These are phyloP conservation scores for Cladochytrium replicatum DNA, from an alignment of 192 early-diverging fungal genomes.

Conservation along the genomic window DNA sequence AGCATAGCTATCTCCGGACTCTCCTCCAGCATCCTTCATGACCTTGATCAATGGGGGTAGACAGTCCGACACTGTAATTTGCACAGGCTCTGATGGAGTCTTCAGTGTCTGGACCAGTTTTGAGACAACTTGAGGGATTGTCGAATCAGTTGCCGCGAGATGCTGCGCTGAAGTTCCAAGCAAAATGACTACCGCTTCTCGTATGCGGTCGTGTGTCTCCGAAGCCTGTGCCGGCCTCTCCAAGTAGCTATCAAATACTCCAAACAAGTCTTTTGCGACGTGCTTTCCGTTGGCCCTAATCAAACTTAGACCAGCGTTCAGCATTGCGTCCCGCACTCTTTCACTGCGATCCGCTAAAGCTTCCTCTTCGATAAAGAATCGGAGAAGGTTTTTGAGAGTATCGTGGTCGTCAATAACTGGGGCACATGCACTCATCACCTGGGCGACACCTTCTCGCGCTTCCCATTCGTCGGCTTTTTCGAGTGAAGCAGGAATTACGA, in stretches of 20 bases:
- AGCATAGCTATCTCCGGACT: no score
- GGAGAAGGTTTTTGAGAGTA: conserved; percentile 46
- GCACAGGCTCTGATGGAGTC: conserved; percentile 91
- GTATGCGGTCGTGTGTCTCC: conserved; percentile 74
- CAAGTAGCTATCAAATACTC: conserved; percentile 70
- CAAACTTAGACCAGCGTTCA: conserved; percentile 73
- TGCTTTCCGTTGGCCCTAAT: conserved; percentile 61
- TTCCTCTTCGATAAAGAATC: conserved; percentile 73
- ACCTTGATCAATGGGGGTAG: conserved; percentile 82
- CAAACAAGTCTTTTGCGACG: conserved; percentile 57
- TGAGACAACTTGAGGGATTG: conserved; percentile 71
- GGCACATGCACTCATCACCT: conserved; percentile 58
- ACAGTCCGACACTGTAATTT: conserved; percentile 87
- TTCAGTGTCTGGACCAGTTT: conserved; percentile 80
- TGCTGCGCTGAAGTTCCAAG: conserved; percentile 86
- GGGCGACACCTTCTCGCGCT: conserved; percentile 76
- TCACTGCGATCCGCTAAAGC: conserved; percentile 78
- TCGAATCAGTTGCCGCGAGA: conserved; percentile 58
- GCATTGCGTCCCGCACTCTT: conserved; percentile 68
- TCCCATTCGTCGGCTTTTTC: conserved; percentile 70
- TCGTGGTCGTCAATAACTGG: conserved; percentile 40
- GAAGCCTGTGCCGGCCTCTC: conserved; percentile 57
- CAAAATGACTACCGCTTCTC: conserved; percentile 85
- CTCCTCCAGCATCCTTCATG: conserved; percentile 27
- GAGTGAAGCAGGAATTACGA: conserved; percentile 75